A percentile compares a stretch with the other conserved stretches of the same genome.
Evolutionary conservation across 2,329 filamentous ascomycete species (phyloP).

Genomic region (Magnaporthiopsis poae): DNA sequence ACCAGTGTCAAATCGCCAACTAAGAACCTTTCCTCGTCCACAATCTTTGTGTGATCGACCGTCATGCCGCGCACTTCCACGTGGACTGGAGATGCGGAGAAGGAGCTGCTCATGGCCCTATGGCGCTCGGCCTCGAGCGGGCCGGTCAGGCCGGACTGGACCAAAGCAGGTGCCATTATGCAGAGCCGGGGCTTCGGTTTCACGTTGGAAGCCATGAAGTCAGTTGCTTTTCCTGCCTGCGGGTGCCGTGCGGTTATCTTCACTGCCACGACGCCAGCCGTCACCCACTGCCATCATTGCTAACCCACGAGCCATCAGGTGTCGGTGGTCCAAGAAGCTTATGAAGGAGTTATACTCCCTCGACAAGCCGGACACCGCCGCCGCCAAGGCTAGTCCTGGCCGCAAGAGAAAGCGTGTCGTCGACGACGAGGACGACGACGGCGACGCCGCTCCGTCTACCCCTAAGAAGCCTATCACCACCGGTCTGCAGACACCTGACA

Average conservation of each 20-base stretch:
- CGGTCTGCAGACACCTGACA: not conserved
- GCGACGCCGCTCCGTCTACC: not conserved
- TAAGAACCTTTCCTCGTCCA: no score
- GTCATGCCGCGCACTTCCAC: not conserved
- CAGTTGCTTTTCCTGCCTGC: not conserved
- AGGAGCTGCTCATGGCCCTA: conserved; percentile 6
- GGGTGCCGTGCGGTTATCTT: not conserved
- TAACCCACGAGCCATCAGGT: not conserved
- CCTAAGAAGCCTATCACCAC: not conserved
- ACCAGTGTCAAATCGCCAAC: no score
- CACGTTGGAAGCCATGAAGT: conserved; percentile 7
- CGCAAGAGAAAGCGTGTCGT: not conserved
- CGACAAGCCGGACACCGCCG: not conserved
- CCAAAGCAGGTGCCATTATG: conserved; percentile 4
- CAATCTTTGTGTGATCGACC: not conserved
- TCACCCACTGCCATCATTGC: no score
- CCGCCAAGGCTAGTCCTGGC: not conserved
- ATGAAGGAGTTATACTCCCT: conserved; percentile 4
- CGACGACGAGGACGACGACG: not conserved
- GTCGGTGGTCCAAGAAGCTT: conserved; percentile 8
- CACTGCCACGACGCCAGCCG: no score
- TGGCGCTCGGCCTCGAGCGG: not conserved
- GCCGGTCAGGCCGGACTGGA: conserved; percentile 6
- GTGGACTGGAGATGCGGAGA: conserved; percentile 7
- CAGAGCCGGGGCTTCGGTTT: conserved; percentile 3